These are phyloP conservation scores for Fomes fomentarius DNA, from an alignment of 1,284 basidiomycete genomes.

Conservation along the genomic window DNA sequence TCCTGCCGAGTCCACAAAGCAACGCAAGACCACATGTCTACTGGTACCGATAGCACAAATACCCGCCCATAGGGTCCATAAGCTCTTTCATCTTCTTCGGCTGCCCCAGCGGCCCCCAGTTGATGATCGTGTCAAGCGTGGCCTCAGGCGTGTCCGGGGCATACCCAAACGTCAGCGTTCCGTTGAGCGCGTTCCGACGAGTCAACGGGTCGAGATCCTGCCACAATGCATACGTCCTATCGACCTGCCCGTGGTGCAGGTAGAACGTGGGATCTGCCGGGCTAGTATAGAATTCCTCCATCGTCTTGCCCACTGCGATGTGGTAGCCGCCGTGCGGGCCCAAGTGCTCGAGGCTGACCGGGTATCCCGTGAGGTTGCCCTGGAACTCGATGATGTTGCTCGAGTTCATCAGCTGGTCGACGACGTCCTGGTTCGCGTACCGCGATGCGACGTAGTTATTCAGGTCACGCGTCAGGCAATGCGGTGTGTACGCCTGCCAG, in stretches of 20 bases:
- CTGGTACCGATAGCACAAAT: not conserved
- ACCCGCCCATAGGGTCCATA: not conserved
- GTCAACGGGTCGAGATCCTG: not conserved
- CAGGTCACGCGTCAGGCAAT: slow-evolving; percentile 1
- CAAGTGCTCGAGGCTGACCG: not conserved
- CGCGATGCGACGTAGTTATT: not conserved
- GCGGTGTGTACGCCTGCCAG: slow-evolving; percentile 1
- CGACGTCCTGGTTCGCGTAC: not conserved
- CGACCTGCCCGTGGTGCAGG: not conserved
- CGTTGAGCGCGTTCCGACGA: not conserved
- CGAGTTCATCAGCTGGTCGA: not conserved
- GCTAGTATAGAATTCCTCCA: slow-evolving; percentile 2
- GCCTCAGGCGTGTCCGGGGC: not conserved
- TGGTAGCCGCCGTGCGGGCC: slow-evolving; percentile 1
- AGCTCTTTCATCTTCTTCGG: not conserved
- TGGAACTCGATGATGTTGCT: slow-evolving; percentile 2
- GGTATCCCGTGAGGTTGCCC: not conserved
- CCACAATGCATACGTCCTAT: not conserved
- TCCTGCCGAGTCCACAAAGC: too few species aligned
- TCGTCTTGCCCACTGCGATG: not conserved
- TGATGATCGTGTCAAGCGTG: not conserved
- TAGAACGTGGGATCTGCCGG: slow-evolving; percentile 1
- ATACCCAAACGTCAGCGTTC: not conserved
- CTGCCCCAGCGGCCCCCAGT: not conserved
- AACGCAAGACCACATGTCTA: too few species aligned